Base-by-base conservation (phyloP, 1,139 yeast genomes). In the Torulaspora pretoriensis region DNA sequence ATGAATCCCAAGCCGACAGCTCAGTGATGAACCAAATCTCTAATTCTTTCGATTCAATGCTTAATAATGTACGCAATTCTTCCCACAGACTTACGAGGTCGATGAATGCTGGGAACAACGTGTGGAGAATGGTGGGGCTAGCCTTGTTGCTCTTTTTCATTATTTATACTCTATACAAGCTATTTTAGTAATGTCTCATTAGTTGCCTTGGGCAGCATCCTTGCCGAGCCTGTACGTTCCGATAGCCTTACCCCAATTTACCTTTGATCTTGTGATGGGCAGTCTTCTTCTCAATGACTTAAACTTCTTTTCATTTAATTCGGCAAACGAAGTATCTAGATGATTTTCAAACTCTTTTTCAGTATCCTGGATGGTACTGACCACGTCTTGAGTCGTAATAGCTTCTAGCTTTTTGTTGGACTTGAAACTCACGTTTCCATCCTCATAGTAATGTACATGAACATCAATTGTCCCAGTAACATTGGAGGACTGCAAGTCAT, bases 221-320 rank as follows among this genome's bases (percentile, higher is more conserved):
- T 84, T 82, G 14, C 97, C 97, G 42, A 90, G 72, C 60, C 89
- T 79, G 69, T 89, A 89, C 63, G 83, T 85, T 12, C 95, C 95
- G 58, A 89, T 87, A 13, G 96, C 89, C 61, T 79, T 85, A 34
- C 96, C 96, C 98, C 98, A 92, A 65, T 88, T 86, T 61, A 92
- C 83, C 67, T 85, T 89, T 12, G 96, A 78, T 61, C 96, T 77
- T 24, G 96, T 90, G 33, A 92, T 83, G 2, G 98, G 98, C 51
- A 92, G 73, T 64, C 88, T 87, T 65, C 98, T 81, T 68, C 98
- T 78, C 55, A 92, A 75, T 50, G 78, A 77, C 68, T 90, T 92
- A 71, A 92, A 92, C 47, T 81, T 77, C 43, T 75, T 75, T 53
- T 88, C 95, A 65, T 90, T 90, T 60, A 92, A 74, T 28, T 78